Evolutionary conservation across 2,329 filamentous ascomycete species (phyloP).

Genomic region (Colletotrichum cordylinicola): DNA sequence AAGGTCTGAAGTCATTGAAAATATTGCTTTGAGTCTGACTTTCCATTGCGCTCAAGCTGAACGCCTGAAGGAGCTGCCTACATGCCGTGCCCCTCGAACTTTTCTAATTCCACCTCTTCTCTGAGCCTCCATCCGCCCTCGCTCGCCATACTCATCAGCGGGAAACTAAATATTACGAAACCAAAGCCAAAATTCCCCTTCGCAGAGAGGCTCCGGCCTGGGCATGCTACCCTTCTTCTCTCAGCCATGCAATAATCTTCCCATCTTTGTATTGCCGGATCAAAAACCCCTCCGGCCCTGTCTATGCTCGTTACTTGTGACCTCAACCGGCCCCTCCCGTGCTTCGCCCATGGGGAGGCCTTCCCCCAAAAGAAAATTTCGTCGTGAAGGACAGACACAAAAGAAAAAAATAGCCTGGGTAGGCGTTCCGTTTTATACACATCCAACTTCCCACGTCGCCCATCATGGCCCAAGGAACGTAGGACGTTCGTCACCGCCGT

Average conservation of each 20-base stretch:
- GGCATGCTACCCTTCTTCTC: constrained; percentile 6
- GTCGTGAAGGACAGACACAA: constrained; percentile 20
- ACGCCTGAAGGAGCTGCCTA: constrained; percentile 10
- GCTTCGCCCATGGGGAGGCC: not conserved
- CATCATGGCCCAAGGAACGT: constrained; percentile 1
- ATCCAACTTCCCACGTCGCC: constrained; percentile 17
- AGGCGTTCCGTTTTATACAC: constrained; percentile 18
- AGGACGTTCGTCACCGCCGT: not conserved
- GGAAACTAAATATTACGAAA: constrained; percentile 22
- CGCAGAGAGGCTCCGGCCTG: constrained; percentile 2
- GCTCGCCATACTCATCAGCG: not conserved
- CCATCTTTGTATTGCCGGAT: constrained; percentile 23
- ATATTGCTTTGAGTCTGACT: not conserved
- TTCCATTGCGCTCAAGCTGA: constrained; percentile 14
- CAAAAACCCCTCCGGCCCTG: constrained; percentile 17
- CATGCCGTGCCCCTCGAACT: constrained; percentile 11
- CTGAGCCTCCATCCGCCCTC: not conserved
- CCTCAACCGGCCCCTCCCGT: not conserved
- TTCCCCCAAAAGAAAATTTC: not conserved
- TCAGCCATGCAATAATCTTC: constrained; percentile 19
- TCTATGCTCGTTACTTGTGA: constrained; percentile 25
- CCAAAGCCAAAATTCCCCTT: constrained; percentile 13
- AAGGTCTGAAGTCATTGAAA: not conserved
- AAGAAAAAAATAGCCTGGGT: not conserved
- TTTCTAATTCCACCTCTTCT: not conserved